A percentile compares a stretch with the other conserved stretches of the same genome.
These are phyloP conservation scores for Thermomyces lanuginosus DNA, from an alignment of 2,329 filamentous ascomycete genomes.

Conservation along the genomic window DNA sequence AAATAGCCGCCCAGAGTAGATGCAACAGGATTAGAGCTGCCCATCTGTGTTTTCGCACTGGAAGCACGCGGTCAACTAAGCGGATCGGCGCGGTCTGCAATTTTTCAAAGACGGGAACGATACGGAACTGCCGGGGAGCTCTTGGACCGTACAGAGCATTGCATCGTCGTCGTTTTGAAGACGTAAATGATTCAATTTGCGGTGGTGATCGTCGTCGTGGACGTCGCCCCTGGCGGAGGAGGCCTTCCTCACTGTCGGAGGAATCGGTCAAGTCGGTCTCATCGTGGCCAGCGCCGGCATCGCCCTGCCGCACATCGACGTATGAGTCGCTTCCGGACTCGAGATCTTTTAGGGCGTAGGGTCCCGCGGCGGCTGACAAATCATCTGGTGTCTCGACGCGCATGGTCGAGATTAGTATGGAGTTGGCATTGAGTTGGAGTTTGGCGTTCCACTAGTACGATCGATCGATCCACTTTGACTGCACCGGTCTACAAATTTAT, in stretches of 20 bases:
- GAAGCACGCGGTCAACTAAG: conserved; percentile 16
- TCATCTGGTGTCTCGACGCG: not conserved
- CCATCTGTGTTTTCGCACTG: conserved; percentile 11
- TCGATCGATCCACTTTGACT: too few species aligned
- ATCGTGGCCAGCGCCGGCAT: too few species aligned
- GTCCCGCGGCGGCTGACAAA: not conserved
- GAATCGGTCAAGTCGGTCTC: too few species aligned
- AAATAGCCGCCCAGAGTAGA: conserved; percentile 18
- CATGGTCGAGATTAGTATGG: too few species aligned
- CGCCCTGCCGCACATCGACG: too few species aligned
- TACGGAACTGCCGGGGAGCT: conserved; percentile 18
- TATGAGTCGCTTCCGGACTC: conserved; percentile 2
- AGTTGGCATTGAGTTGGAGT: too few species aligned
- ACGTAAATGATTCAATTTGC: too few species aligned
- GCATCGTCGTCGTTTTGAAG: too few species aligned
- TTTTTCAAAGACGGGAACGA: conserved; percentile 17
- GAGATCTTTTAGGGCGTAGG: conserved; percentile 5
- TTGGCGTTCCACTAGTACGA: too few species aligned
- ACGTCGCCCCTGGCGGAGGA: not conserved
- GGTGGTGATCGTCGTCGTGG: not conserved
- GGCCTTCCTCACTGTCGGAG: too few species aligned
- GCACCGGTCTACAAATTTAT: too few species aligned
- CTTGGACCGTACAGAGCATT: too few species aligned
- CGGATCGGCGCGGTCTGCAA: conserved; percentile 20
- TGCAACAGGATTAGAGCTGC: conserved; percentile 13